phyloP scores from a whole-genome alignment of 2,329 filamentous ascomycete genomes.

The Pyrenochaeta sp. region DNA sequence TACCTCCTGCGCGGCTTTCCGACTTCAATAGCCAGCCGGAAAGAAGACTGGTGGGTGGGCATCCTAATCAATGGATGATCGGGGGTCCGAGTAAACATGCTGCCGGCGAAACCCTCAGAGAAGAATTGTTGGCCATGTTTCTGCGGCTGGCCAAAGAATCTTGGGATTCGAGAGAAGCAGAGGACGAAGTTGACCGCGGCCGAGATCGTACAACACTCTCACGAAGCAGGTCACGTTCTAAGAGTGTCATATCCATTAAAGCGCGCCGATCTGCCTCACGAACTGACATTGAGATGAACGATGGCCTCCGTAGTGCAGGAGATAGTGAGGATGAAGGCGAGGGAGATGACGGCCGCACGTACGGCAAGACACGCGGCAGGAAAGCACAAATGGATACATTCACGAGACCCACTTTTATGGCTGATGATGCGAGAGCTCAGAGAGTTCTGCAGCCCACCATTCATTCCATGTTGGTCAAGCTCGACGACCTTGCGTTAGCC shows the following conservation, averaged over 20 bases:
- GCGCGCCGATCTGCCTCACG: slow-evolving; percentile 1
- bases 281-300: slow-evolving; percentile 16
- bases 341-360: not conserved
- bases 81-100: slow-evolving; percentile 53
- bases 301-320: slow-evolving; percentile 2
- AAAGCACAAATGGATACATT: slow-evolving; percentile 12
- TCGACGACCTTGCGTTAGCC: slow-evolving; percentile 74
- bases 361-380: slow-evolving; percentile 16
- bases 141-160: slow-evolving; percentile 73
- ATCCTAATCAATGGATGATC: slow-evolving; percentile 62
- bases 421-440: slow-evolving; percentile 75
- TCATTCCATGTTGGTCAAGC: slow-evolving; percentile 72
- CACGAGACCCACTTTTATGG: slow-evolving; percentile 64
- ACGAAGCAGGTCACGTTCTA: slow-evolving; percentile 20
- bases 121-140: slow-evolving; percentile 73
- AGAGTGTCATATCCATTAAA: slow-evolving; percentile 10
- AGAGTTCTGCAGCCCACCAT: slow-evolving; percentile 72
- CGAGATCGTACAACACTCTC: not conserved
- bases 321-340: slow-evolving; percentile 4
- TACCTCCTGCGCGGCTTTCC: slow-evolving; percentile 70
- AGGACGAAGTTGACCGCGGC: slow-evolving; percentile 24
- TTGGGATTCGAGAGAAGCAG: slow-evolving; percentile 55
- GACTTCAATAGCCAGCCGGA: slow-evolving; percentile 57
- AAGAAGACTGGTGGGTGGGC: slow-evolving; percentile 43
- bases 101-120: slow-evolving; percentile 71